phyloP scores from a whole-genome alignment of 306 rosid species.

The Pterocarpus santalinus region DNA sequence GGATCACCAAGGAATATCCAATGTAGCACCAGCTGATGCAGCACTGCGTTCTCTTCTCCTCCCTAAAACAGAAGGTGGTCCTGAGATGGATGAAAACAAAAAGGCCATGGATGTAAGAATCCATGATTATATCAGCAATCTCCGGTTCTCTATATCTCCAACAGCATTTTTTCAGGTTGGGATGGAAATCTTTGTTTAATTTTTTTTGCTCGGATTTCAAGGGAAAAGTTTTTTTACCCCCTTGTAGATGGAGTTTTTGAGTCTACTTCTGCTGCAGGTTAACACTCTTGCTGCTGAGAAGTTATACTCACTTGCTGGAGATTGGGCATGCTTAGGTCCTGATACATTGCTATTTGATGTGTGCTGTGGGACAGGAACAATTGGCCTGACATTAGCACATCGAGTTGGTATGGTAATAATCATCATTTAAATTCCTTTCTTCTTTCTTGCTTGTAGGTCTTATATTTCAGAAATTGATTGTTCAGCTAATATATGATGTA shows the following conservation, averaged over 20 bases:
- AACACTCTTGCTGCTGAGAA: slow-evolving; percentile 97
- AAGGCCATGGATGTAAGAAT: slow-evolving; percentile 68
- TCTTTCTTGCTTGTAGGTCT: slow-evolving; percentile 10
- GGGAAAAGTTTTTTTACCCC: slow-evolving; percentile 4
- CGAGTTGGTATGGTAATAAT: slow-evolving; percentile 97
- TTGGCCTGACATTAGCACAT: slow-evolving; percentile 95
- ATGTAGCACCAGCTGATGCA: slow-evolving; percentile 86
- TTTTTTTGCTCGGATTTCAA: slow-evolving; percentile 22
- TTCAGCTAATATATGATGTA: slow-evolving; percentile 31
- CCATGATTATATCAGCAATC: slow-evolving; percentile 85
- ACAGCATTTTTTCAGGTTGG: slow-evolving; percentile 95
- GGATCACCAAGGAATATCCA: slow-evolving; percentile 98
- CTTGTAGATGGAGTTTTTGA: slow-evolving; percentile 29
- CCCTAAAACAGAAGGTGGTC: slow-evolving; percentile 50
- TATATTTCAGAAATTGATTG: slow-evolving; percentile 14
- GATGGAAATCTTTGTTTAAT: slow-evolving; percentile 32
- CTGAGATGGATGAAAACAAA: slow-evolving; percentile 50
- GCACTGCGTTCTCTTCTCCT: slow-evolving; percentile 66
- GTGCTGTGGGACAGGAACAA: slow-evolving; percentile 98
- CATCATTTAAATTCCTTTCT: slow-evolving; percentile 41
- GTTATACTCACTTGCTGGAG: slow-evolving; percentile 94
- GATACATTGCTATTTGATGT: slow-evolving; percentile 93
- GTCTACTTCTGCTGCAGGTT: slow-evolving; percentile 65
- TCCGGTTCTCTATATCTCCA: slow-evolving; percentile 88
- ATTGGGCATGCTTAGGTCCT: slow-evolving; percentile 94